These are phyloP conservation scores for Exophiala phaeomuriformis DNA, from an alignment of 2,329 filamentous ascomycete genomes.

Conservation along the genomic window DNA sequence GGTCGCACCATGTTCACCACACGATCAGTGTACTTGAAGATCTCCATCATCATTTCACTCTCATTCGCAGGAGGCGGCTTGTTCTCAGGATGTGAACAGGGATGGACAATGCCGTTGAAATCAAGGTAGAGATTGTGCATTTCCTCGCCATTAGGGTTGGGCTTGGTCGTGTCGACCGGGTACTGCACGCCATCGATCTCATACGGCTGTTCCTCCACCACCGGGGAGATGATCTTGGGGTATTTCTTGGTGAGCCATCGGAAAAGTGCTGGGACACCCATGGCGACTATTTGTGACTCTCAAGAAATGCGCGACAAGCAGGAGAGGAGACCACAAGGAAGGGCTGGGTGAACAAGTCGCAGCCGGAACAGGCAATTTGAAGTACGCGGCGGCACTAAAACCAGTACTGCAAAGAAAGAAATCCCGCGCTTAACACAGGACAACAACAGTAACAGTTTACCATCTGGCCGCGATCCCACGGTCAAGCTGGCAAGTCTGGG, in stretches of 20 bases:
- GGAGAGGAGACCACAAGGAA: background rate
- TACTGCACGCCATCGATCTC: conserved; percentile 76
- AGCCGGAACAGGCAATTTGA: background rate
- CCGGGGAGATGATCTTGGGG: conserved; percentile 89
- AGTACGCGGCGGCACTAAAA: background rate
- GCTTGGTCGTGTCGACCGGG: conserved; percentile 72
- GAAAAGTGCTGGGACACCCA: conserved; percentile 94
- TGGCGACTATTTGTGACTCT: conserved; percentile 33
- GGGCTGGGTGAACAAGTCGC: background rate
- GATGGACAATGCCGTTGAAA: conserved; percentile 99
- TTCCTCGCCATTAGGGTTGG: conserved; percentile 96
- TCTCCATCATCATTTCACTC: conserved; percentile 98
- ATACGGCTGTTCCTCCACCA: conserved; percentile 76
- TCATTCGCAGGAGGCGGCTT: conserved; percentile 83
- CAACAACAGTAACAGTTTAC: background rate
- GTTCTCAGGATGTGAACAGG: conserved; percentile 95
- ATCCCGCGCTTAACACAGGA: background rate
- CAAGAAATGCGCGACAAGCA: background rate
- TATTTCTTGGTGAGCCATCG: conserved; percentile 96
- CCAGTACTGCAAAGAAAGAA: background rate
- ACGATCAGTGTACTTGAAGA: conserved; percentile 97
- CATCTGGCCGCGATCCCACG: background rate
- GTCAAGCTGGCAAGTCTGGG: background rate
- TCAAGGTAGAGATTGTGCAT: conserved; percentile 97
- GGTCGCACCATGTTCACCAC: conserved; percentile 98